A percentile compares a stretch with the other conserved stretches of the same genome.
Evolutionary conservation across 495 filamentous ascomycete species (phyloP).

Genomic region (Lindgomyces ingoldianus): DNA sequence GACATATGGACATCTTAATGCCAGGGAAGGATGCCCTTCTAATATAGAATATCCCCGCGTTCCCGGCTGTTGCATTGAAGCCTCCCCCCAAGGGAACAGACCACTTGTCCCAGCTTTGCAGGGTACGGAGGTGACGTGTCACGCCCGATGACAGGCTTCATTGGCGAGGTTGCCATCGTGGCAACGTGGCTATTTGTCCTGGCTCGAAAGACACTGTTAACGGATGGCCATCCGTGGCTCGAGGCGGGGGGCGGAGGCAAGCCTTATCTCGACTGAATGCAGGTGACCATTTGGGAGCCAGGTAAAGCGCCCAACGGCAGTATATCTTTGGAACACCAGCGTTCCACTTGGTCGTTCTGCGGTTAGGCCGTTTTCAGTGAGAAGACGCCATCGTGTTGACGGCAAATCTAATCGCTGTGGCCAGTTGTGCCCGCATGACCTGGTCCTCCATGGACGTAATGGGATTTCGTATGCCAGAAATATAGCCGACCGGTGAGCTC

Average conservation of each 20-base stretch:
- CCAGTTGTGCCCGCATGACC: slow-evolving; percentile 32
- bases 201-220: slow-evolving; percentile 5
- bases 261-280: slow-evolving; percentile 4
- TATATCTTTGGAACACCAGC: not conserved
- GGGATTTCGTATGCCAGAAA: slow-evolving; percentile 13
- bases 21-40: not conserved
- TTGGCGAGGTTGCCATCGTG: slow-evolving; percentile 3
- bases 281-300: not conserved
- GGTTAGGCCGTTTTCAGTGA: not conserved
- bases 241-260: not conserved
- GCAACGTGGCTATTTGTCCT: not conserved
- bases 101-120: not conserved
- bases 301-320: not conserved
- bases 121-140: not conserved
- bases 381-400: not conserved
- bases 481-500: slow-evolving; percentile 29
- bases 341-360: not conserved
- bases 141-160: not conserved
- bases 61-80: not conserved
- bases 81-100: not conserved
- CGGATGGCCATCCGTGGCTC: not conserved
- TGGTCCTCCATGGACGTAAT: not conserved
- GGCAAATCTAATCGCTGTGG: slow-evolving; percentile 12
- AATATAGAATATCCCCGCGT: not conserved
- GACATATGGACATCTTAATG: too few species aligned